phyloP scores from a whole-genome alignment of 148 eudicot species.

The Limonium bicolor region DNA sequence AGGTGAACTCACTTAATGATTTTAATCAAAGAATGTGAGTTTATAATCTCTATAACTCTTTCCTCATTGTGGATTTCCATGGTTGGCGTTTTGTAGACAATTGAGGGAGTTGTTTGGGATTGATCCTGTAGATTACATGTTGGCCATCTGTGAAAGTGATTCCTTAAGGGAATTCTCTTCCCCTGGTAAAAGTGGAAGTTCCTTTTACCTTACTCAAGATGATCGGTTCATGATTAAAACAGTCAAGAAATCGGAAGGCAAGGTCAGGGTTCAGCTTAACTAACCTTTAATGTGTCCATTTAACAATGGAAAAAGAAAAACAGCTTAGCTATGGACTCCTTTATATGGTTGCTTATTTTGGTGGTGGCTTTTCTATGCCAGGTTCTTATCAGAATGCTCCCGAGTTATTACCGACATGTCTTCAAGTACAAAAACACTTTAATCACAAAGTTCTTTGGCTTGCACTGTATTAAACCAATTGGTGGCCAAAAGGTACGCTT shows the following conservation, averaged over 20 bases:
- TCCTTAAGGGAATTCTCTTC: slow-evolving; percentile 72
- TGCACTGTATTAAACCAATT: slow-evolving; percentile 58
- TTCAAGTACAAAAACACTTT: slow-evolving; percentile 43
- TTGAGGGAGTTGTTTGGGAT: slow-evolving; percentile 55
- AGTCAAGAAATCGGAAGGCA: slow-evolving; percentile 65
- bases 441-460: slow-evolving; percentile 57
- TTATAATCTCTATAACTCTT: neutral
- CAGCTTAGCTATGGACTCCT: too few relatives aligned
- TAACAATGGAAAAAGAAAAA: too few relatives aligned
- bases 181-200: slow-evolving; percentile 84
- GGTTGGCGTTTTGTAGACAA: slow-evolving; percentile 21
- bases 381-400: slow-evolving; percentile 73
- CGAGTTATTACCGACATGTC: slow-evolving; percentile 60
- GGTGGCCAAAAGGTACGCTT: slow-evolving; percentile 39
- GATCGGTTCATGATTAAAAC: slow-evolving; percentile 76
- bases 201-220: slow-evolving; percentile 69
- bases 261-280: slow-evolving; percentile 35
- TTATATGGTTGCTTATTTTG: too few relatives aligned
- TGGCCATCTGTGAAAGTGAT: slow-evolving; percentile 78
- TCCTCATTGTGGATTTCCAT: neutral
- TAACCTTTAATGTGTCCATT: too few relatives aligned
- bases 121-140: slow-evolving; percentile 83
- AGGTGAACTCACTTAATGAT: slow-evolving; percentile 17
- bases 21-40: neutral
- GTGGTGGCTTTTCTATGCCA: slow-evolving; percentile 11